These are phyloP conservation scores for Fagopyrum homotropicum DNA, from an alignment of 148 eudicot species.

Conservation along the genomic window DNA sequence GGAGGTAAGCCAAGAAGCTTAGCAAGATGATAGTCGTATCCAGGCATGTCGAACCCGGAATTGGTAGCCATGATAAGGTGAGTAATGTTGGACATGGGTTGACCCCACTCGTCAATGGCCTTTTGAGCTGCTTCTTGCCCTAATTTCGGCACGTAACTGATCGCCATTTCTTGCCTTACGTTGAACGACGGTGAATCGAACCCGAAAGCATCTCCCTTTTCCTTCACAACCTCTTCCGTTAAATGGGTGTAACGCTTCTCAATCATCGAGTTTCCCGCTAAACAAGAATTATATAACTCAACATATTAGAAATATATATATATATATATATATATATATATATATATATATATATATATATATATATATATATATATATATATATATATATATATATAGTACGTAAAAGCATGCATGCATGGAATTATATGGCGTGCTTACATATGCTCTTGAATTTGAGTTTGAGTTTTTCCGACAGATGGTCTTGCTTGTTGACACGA, in stretches of 20 bases:
- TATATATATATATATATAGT: no score
- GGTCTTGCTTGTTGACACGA: constrained; percentile 18
- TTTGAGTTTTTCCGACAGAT: neutral
- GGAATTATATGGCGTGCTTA: neutral
- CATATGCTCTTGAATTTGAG: constrained; percentile 21
- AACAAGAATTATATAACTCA: neutral
- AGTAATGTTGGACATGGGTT: constrained; percentile 37
- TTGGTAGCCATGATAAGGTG: constrained; percentile 40
- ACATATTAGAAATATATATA: neutral
- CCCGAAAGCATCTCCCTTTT: constrained; percentile 23
- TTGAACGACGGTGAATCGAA: constrained; percentile 25
- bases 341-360: no score
- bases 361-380: no score
- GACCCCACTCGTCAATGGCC: constrained; percentile 45
- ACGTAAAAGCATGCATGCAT: neutral
- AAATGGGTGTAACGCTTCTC: constrained; percentile 28
- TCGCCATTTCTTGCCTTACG: constrained; percentile 36
- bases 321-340: no score
- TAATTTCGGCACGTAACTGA: constrained; percentile 28
- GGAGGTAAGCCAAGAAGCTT: constrained; percentile 41
- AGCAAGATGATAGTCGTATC: constrained; percentile 46
- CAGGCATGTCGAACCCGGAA: constrained; percentile 41
- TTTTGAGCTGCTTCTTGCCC: constrained; percentile 36
- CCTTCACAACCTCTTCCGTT: constrained; percentile 28
- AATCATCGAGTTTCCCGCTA: constrained; percentile 37